Evolutionary conservation across 2,329 filamentous ascomycete species (phyloP).

Genomic region (Fonsecaea pugnacius): DNA sequence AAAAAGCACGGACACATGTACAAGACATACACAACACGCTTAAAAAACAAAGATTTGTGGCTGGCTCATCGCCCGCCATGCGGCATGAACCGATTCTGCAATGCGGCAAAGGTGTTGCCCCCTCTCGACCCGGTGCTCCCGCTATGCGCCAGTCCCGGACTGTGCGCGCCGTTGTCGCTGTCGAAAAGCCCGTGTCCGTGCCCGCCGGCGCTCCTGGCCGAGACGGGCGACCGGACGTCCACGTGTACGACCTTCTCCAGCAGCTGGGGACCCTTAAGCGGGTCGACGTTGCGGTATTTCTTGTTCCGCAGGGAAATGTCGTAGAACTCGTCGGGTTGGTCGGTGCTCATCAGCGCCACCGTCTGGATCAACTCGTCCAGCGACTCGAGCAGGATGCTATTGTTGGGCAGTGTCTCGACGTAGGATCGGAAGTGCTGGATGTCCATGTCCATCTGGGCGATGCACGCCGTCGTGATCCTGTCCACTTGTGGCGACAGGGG

Average conservation of each 20-base stretch:
- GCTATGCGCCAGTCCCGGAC: conserved; percentile 45
- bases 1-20: not conserved
- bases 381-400: conserved; percentile 84
- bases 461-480: conserved; percentile 84
- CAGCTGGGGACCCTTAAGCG: conserved; percentile 81
- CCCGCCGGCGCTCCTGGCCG: conserved; percentile 5
- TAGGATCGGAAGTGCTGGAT: conserved; percentile 83
- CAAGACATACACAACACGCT: not conserved
- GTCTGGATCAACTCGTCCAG: conserved; percentile 94
- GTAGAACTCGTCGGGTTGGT: conserved; percentile 96
- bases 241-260: conserved; percentile 72
- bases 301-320: conserved; percentile 87
- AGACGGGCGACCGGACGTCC: conserved; percentile 17
- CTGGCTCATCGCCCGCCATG: conserved; percentile 25
- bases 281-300: conserved; percentile 92
- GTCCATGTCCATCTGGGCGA: conserved; percentile 78
- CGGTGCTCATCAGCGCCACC: conserved; percentile 79
- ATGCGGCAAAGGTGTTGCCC: conserved; percentile 33
- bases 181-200: conserved; percentile 9
- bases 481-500: conserved; percentile 79
- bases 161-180: conserved; percentile 45
- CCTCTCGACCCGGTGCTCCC: conserved; percentile 14
- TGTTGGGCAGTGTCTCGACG: conserved; percentile 76
- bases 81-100: conserved; percentile 36
- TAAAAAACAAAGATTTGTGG: too few relatives aligned